Evolutionary conservation across 345 rosid species (phyloP), one percentile per base, ranked within the genome.

Genomic region (Lumnitzera littorea): DNA sequence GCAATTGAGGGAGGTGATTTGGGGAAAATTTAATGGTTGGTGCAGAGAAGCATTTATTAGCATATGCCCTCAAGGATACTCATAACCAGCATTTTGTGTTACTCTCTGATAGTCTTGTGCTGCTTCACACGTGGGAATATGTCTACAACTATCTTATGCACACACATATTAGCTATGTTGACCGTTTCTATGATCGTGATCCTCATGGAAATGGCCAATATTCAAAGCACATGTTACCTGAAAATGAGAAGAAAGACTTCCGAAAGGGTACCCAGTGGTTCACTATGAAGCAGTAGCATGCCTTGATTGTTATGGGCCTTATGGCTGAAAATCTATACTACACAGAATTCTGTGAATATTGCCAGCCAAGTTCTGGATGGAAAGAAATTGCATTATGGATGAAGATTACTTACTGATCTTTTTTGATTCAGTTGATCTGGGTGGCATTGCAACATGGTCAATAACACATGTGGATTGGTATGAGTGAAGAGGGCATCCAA

Each of bases 401-500:
- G 99, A 95, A 64, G 97, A 95, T 76, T 95, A 95, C 69, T 62
- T 95, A 53, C 99, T 97, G 17, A 95, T 20, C 20, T 29, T 17
- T n/a, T 56, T 53, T 61, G 70, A 95, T 97, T 76, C 88, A 82
- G 76, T 88, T 70, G 97, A 95, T 80, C 97, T 89, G 55, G 88
- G 70, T 58, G 99, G 99, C 17, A 86, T 95, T 47, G 86, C 96
- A 24, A 95, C 87, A 62, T 87, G 97, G 89, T 83, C 97, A 0
- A 91, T 86, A 48, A 95, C 97, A 53, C 86, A 88, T 58, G 97
- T 95, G 53, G 99, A 95, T 76, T 95, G 99, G 99, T 95, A 95
- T 16, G 97, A 95, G 72, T 85, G 91, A 67, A 91, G 84, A 70
- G 91, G 97, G 99, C 97, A 95, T 79, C 97, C 99, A 23, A 95